phyloP scores from a whole-genome alignment of 495 filamentous ascomycete genomes.

The Podospora tetraspora region DNA sequence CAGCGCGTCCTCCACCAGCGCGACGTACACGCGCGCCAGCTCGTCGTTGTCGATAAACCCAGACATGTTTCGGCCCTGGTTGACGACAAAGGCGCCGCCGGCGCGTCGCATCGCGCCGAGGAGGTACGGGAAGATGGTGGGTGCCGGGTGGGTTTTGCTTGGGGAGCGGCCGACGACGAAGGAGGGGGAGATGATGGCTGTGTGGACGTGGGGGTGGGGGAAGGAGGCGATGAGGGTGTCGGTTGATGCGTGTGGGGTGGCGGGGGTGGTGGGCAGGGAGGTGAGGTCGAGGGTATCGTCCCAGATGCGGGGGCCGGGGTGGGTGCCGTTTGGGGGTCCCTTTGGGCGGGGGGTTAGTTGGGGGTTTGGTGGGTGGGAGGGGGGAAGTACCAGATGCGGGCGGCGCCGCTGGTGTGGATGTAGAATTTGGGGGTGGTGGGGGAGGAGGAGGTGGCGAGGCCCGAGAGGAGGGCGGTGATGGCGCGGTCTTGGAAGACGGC shows the following conservation, averaged over 20 bases:
- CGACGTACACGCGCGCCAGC: slow-evolving; percentile 14
- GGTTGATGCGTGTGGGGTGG: slow-evolving; percentile 5
- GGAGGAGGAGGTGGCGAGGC: slow-evolving; percentile 3
- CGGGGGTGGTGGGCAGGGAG: slow-evolving; percentile 1
- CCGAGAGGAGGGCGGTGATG: slow-evolving; percentile 10
- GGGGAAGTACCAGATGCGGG: slow-evolving; percentile 12
- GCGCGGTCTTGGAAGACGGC: slow-evolving; percentile 1
- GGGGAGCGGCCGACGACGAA: slow-evolving; percentile 15
- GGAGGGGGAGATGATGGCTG: slow-evolving; percentile 14
- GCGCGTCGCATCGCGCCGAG: background rate
- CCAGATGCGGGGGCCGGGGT: slow-evolving; percentile 4
- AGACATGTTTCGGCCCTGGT: slow-evolving; percentile 7
- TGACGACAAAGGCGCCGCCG: slow-evolving; percentile 2
- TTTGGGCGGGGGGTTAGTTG: no score
- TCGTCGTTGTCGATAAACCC: slow-evolving; percentile 13
- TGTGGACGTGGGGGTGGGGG: slow-evolving; percentile 1
- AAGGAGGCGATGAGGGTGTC: slow-evolving; percentile 7
- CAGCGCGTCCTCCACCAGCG: slow-evolving; percentile 7
- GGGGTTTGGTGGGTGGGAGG: background rate
- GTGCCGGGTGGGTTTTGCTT: slow-evolving; percentile 1
- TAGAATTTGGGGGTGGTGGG: slow-evolving; percentile 9
- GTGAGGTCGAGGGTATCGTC: slow-evolving; percentile 15
- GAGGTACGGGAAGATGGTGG: slow-evolving; percentile 14
- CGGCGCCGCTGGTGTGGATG: slow-evolving; percentile 17
- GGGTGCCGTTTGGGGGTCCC: background rate